Conservation (phyloP, 352 stramenopile genomes). For the Thraustochytrium striatum region DNA sequence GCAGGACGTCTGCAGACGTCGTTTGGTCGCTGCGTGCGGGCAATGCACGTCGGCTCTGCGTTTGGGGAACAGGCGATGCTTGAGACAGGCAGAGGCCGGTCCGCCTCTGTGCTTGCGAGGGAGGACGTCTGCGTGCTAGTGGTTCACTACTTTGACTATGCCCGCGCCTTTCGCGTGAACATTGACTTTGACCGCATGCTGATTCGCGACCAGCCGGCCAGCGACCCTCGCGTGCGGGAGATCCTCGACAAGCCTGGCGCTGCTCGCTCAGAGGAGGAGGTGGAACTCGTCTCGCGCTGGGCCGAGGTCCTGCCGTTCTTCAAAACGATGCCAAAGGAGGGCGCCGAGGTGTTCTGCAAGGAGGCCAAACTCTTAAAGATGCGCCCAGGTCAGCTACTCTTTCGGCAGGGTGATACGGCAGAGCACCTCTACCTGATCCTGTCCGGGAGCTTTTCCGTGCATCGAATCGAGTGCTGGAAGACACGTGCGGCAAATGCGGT, state of each 20-base stretch:
- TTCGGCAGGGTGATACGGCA: not conserved
- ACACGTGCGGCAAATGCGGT: too few relatives aligned
- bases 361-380: not conserved
- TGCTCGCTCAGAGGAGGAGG: not conserved
- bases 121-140: conserved; percentile 14
- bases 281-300: conserved; percentile 18
- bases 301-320: conserved; percentile 13
- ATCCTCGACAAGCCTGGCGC: not conserved
- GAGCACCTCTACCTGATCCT: not conserved
- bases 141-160: conserved; percentile 28
- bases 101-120: not conserved
- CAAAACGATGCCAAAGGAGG: not conserved
- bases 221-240: not conserved
- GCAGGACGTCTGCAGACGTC: not conserved
- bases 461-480: too few relatives aligned
- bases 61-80: conserved; percentile 39
- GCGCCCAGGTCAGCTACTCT: not conserved
- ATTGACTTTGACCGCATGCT: not conserved
- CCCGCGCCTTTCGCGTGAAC: conserved; percentile 29
- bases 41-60: not conserved
- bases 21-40: conserved; percentile 1
- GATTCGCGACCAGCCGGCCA: not conserved
- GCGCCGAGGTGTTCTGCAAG: not conserved
- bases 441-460: conserved; percentile 14
- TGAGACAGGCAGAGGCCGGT: not conserved